Base-by-base conservation (phyloP, 176 grass and related monocot genomes). In the Alloteropsis semialata region DNA sequence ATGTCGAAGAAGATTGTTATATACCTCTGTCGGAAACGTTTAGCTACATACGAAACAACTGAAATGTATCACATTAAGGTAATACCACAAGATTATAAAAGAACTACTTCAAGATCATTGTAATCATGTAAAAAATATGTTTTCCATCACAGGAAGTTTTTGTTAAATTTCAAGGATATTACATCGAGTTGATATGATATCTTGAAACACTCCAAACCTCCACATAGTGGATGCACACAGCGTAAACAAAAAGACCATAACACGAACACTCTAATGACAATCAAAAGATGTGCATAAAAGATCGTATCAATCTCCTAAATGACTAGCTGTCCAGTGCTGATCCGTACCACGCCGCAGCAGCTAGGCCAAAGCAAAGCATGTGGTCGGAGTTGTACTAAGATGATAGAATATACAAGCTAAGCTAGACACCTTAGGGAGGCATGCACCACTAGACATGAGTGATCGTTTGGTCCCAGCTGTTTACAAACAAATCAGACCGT, bases 401-500 rank as follows among this genome's bases (percentile, higher is more conserved):
- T 70, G 8, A 74, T 85, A 89, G 25, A 68, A 85, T 36, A 78
- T 65, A 85, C 34, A 36, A 36, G 34, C 37, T 5, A 77, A 42
- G 69, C 18, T 25, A 53, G 30, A n/a, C n/a, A n/a, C n/a, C n/a
- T 54, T 51, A 10, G 21, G 41, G n/a, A 78, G 39, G 5, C 39
- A 15, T 22, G 50, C 19, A 76, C 36, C 51, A 58, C 51, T 27
- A 57, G 0, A 49, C 69, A 75, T 6, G 3, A 27, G 32, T 50
- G 18, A 66, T 49, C 72, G 65, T 39, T 76, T 78, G 56, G 79
- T 82, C 73, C 56, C 65, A 72, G 28, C n/a, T n/a, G n/a, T n/a
- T 71, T 9, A 44, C 67, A 55, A 89, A 85, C 53, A 63, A 77
- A 85, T 71, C 72, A 81, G 1, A 45, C 60, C 10, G 77, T 89